Conservation (phyloP, 2,329 filamentous ascomycete species). For the Cordyceps pruinosa region DNA sequence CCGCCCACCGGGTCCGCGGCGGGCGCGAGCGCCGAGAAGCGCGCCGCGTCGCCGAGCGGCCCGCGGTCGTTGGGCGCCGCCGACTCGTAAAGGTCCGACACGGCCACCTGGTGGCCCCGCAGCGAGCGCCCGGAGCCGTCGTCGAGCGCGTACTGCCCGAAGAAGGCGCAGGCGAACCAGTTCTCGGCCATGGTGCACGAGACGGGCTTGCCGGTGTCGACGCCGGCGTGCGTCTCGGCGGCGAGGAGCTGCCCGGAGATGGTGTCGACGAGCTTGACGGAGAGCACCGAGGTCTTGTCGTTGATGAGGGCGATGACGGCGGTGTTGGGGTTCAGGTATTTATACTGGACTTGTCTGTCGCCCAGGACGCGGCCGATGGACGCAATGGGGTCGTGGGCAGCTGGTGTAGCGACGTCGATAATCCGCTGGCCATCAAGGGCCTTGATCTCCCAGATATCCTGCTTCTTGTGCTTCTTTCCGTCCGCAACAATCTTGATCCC, state of each 20-base stretch:
- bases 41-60: constrained; percentile 61
- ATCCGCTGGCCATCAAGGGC: constrained; percentile 62
- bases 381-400: constrained; percentile 77
- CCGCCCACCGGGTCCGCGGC: no score
- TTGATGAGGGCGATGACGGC: constrained; percentile 66
- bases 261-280: constrained; percentile 76
- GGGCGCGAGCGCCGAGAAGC: no score
- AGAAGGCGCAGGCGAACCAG: constrained; percentile 87
- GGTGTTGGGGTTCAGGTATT: constrained; percentile 87
- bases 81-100: constrained; percentile 89
- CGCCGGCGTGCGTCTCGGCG: constrained; percentile 60
- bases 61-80: constrained; percentile 77
- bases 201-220: constrained; percentile 68
- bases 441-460: constrained; percentile 66
- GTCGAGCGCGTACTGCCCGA: constrained; percentile 50
- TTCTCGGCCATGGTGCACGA: constrained; percentile 82
- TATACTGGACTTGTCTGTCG: constrained; percentile 90
- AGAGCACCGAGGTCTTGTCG: constrained; percentile 51
- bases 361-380: constrained; percentile 93
- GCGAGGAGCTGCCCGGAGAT: constrained; percentile 76
- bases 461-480: constrained; percentile 33
- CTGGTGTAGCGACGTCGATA: constrained; percentile 58
- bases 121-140: constrained; percentile 50
- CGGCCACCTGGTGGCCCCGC: constrained; percentile 78
- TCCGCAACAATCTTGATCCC: constrained; percentile 46